Evolutionary conservation across 306 rosid genomes (phyloP), one percentile per base, ranked within the genome.

Genomic region (Vigna hirtella): DNA sequence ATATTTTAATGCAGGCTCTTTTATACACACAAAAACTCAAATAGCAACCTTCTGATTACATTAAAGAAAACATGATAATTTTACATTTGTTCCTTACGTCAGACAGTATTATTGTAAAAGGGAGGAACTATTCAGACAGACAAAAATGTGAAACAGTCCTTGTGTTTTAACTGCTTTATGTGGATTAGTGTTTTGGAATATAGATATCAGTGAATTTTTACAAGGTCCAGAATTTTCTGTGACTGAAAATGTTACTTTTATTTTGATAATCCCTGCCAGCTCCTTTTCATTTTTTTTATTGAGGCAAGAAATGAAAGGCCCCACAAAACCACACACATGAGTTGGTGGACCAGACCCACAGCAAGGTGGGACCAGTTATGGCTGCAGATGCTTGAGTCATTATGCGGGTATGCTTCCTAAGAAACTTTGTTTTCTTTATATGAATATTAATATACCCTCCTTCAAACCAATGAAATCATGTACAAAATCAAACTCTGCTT

Each of bases 311-410:
- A 67, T 61, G 86, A 79, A 64, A 20, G 73, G 90, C 79, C 83
- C 93, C 85, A 89, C 81, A 57, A 77, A 68, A 72, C 86, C 87
- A 63, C 81, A 87, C 45, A 82, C 72, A 80, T 80, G 85, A 78
- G 86, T 38, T 75, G 81, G 93, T 84, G 88, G 94, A 83, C 92
- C 93, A 82, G 83, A 69, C 79, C 58, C 79, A 88, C 87, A 85
- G 90, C 73, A 77, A 79, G 73, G 88, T 87, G 88, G 91, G 88
- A 3, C 91, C 89, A 69, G 30, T 24, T 65, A 34, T 65, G 85
- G 80, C 81, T 81, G 79, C 85, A 81, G 82, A 90, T 83, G 91
- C 85, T 82, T 85, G 53, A 77, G 42, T 87, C 90, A 88, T 89
- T 43, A 86, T 87, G 84, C 17, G 70, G 81, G 71, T 77, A 34